phyloP scores from a whole-genome alignment of 352 stramenopile species.

The Phytophthora fragariaefolia region DNA sequence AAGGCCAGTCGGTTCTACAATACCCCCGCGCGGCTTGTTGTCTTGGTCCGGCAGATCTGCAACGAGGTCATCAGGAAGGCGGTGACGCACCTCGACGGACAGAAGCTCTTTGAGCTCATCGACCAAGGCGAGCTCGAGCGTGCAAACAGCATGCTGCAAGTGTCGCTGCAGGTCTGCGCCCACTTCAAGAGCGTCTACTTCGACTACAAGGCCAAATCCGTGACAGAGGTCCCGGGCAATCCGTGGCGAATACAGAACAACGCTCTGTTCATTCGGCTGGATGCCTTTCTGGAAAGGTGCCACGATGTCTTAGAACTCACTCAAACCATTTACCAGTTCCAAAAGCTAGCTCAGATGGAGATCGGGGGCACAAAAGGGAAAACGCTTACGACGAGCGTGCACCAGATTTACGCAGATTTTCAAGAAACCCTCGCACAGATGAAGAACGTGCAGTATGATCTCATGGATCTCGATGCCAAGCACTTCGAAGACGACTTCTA shows the following conservation, averaged over 20 bases:
- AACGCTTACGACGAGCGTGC: slow-evolving; percentile 89
- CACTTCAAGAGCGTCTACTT: slow-evolving; percentile 94
- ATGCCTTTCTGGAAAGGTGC: slow-evolving; percentile 92
- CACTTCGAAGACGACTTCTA: slow-evolving; percentile 94
- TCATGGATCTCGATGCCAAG: slow-evolving; percentile 91
- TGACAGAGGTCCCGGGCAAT: slow-evolving; percentile 81
- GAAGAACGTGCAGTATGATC: slow-evolving; percentile 85
- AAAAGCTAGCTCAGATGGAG: slow-evolving; percentile 88
- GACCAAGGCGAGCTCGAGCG: slow-evolving; percentile 76
- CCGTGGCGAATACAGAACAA: slow-evolving; percentile 94
- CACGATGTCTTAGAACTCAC: slow-evolving; percentile 92
- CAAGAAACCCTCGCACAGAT: slow-evolving; percentile 78
- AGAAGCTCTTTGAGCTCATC: slow-evolving; percentile 82
- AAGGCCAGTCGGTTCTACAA: slow-evolving; percentile 94
- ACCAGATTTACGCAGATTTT: slow-evolving; percentile 91
- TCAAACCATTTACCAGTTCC: slow-evolving; percentile 91
- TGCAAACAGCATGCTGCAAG: slow-evolving; percentile 74
- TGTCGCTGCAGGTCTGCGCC: slow-evolving; percentile 82
- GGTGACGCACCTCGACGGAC: slow-evolving; percentile 73
- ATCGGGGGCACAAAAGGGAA: slow-evolving; percentile 94
- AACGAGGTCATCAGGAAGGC: slow-evolving; percentile 90
- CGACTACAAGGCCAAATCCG: slow-evolving; percentile 91
- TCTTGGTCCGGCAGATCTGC: slow-evolving; percentile 90
- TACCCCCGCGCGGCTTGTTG: slow-evolving; percentile 84
- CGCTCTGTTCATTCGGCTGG: slow-evolving; percentile 89